Conservation (phyloP, 257 asterid genomes). For the Penstemon eatonii region DNA sequence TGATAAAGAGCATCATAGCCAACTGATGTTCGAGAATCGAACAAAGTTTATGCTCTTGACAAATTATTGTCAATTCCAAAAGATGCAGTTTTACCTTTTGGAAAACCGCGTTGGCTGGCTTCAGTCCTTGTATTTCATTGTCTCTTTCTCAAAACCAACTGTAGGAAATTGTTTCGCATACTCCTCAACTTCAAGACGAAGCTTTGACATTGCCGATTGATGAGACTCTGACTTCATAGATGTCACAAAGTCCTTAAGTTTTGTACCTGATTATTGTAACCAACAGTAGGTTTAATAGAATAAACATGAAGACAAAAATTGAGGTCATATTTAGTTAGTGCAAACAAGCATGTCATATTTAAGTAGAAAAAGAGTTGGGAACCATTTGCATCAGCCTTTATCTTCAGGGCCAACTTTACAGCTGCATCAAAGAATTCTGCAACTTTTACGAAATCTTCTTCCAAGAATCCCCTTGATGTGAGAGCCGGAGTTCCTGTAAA, state of each 20-base stretch:
- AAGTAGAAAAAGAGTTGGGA: conserved; percentile 3
- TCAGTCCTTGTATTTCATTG: conserved; percentile 80
- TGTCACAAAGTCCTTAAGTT: conserved; percentile 87
- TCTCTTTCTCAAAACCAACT: conserved; percentile 79
- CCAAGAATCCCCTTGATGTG: conserved; percentile 82
- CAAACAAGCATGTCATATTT: background rate
- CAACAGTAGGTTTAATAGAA: conserved; percentile 22
- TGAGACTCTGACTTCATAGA: conserved; percentile 61
- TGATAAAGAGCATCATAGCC: background rate
- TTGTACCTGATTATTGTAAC: conserved; percentile 57
- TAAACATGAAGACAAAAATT: conserved; percentile 7
- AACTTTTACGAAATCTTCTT: conserved; percentile 83
- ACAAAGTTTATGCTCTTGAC: background rate
- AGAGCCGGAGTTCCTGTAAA: conserved; percentile 88
- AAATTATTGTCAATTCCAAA: background rate
- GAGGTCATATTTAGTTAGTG: background rate
- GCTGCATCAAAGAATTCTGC: conserved; percentile 87
- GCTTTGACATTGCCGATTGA: conserved; percentile 60
- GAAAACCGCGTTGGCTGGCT: conserved; percentile 18
- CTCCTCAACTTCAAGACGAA: conserved; percentile 72
- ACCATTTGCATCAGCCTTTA: conserved; percentile 88
- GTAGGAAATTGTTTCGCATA: conserved; percentile 91
- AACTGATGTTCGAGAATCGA: background rate
- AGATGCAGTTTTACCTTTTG: conserved; percentile 24
- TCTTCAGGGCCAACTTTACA: conserved; percentile 77